These are phyloP conservation scores for Aquilaria malaccensis DNA, from an alignment of 345 rosid genomes.

Conservation along the genomic window DNA sequence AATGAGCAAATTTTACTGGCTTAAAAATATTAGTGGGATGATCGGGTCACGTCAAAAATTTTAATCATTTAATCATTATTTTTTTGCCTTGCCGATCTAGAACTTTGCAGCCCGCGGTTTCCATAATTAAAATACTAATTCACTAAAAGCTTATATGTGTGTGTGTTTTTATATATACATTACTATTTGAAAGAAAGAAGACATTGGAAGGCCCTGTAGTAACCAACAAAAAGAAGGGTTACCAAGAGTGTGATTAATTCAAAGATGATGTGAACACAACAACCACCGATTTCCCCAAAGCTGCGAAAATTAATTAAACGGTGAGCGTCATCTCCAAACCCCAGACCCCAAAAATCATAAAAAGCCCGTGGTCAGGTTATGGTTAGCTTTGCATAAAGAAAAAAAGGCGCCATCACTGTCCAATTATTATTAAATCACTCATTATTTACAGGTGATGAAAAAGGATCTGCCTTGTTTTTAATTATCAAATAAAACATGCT, in stretches of 20 bases:
- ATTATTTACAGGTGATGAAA: neutral
- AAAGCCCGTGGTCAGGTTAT: slow-evolving; percentile 3
- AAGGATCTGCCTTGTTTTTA: neutral
- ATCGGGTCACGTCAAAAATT: no score
- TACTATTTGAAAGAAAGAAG: neutral
- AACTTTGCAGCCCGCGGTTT: no score
- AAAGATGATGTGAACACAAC: slow-evolving; percentile 25
- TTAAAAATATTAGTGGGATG: no score
- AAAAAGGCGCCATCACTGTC: slow-evolving; percentile 12
- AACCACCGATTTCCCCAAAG: slow-evolving; percentile 15
- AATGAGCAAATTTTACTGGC: no score
- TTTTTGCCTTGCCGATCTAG: no score
- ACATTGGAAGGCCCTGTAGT: slow-evolving; percentile 16
- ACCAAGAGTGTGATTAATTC: neutral
- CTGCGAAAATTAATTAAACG: slow-evolving; percentile 6
- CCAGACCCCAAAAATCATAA: no score
- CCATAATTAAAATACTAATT: no score
- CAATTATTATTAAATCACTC: slow-evolving; percentile 26
- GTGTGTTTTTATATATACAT: no score
- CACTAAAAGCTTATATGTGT: no score
- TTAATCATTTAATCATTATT: no score
- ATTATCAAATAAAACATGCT: no score
- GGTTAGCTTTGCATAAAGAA: slow-evolving; percentile 17
- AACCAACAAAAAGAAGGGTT: slow-evolving; percentile 15
- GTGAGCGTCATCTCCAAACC: neutral